A percentile compares a stretch with the other conserved stretches of the same genome.
phyloP scores from a whole-genome alignment of 1,284 basidiomycete species.

The Puccinia novopanici region DNA sequence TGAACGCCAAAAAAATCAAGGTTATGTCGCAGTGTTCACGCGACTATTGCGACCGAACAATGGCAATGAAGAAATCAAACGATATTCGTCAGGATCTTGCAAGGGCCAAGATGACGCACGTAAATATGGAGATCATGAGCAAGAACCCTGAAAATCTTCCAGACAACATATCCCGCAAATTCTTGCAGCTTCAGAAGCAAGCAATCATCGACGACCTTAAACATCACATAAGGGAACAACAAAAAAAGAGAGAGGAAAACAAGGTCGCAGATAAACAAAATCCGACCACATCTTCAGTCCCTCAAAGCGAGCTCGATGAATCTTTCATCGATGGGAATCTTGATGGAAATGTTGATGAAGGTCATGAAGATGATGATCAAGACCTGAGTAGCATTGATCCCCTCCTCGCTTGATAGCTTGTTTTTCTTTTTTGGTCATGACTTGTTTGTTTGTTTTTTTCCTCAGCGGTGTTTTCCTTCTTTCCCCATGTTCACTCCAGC shows the following conservation, averaged over 20 bases:
- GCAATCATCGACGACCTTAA: background rate
- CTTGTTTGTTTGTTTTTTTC: too few species aligned
- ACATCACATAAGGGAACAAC: too few species aligned
- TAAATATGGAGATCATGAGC: background rate
- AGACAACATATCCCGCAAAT: background rate
- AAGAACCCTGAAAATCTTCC: background rate
- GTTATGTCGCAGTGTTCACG: background rate
- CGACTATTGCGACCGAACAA: background rate
- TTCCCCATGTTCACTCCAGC: too few species aligned
- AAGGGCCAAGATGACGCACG: background rate
- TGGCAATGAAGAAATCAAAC: conserved; percentile 11
- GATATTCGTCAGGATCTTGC: background rate
- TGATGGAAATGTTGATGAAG: too few species aligned
- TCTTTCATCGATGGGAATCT: too few species aligned
- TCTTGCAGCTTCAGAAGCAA: background rate
- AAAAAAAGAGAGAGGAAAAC: background rate
- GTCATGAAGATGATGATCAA: too few species aligned
- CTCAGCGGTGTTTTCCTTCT: too few species aligned
- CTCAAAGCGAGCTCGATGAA: too few species aligned
- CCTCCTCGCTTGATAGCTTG: too few species aligned
- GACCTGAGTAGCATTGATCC: too few species aligned
- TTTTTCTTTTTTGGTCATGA: too few species aligned
- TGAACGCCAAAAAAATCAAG: conserved; percentile 4
- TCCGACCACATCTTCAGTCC: background rate
- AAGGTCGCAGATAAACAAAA: background rate